Evolutionary conservation across 2,329 filamentous ascomycete genomes (phyloP).

Genomic region (Falciphora oryzae): DNA sequence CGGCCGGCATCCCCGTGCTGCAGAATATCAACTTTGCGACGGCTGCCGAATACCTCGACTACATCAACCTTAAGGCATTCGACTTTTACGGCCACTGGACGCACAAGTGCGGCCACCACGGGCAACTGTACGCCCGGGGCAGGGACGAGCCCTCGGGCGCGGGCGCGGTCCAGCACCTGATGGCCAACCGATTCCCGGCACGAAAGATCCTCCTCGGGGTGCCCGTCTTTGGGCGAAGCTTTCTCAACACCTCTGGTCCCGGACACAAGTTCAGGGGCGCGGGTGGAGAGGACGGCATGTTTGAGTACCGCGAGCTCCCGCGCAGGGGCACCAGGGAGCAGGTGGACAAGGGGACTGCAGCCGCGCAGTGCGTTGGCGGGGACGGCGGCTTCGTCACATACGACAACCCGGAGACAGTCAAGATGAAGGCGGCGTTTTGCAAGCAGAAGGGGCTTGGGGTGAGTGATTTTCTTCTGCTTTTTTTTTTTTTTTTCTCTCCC

Average conservation of each 20-base stretch:
- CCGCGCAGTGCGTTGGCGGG: constrained; percentile 65
- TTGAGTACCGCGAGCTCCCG: constrained; percentile 70
- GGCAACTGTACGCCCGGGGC: constrained; percentile 61
- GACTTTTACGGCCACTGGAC: constrained; percentile 73
- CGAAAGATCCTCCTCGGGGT: constrained; percentile 71
- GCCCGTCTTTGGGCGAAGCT: constrained; percentile 70
- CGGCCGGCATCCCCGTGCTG: constrained; percentile 60
- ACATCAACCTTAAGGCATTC: constrained; percentile 75
- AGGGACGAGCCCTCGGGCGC: constrained; percentile 61
- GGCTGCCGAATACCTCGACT: constrained; percentile 62
- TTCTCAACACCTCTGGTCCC: constrained; percentile 58
- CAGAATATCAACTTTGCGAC: constrained; percentile 61
- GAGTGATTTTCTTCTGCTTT: constrained; percentile 25
- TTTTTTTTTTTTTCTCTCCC: constrained; percentile 5
- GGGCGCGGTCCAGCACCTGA: constrained; percentile 58
- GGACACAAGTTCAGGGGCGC: constrained; percentile 54
- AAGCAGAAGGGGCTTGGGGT: constrained; percentile 64
- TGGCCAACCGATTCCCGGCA: constrained; percentile 59
- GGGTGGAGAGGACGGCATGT: constrained; percentile 61
- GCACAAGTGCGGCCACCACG: constrained; percentile 63
- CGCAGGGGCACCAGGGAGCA: constrained; percentile 55
- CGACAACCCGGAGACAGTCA: constrained; percentile 71
- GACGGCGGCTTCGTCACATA: constrained; percentile 77
- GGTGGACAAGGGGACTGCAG: constrained; percentile 60
- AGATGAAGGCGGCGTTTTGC: constrained; percentile 68